These are phyloP conservation scores for Scheffersomyces coipomensis DNA, from an alignment of 805 yeast genomes.

Conservation along the genomic window DNA sequence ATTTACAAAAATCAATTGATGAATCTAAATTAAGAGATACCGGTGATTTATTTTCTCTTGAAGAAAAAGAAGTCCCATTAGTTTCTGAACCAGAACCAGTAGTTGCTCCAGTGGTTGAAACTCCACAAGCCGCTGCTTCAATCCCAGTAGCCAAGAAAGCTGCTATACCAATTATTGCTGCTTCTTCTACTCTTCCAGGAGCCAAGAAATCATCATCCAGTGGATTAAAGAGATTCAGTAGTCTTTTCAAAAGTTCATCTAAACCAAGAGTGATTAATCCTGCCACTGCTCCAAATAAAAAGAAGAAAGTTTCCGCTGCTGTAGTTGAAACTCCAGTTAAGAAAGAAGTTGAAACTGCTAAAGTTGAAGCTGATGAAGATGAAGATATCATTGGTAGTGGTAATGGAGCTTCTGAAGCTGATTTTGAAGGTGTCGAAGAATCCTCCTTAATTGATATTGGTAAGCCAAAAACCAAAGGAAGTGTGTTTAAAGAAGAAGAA, in stretches of 20 bases:
- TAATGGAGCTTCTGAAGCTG: not conserved
- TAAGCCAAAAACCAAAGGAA: conserved; percentile 29
- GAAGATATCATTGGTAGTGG: not conserved
- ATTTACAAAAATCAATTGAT: conserved; percentile 38
- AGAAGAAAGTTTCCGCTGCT: conserved; percentile 2
- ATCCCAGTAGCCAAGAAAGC: conserved; percentile 1
- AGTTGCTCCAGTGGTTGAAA: conserved; percentile 6
- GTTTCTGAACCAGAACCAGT: conserved; percentile 9
- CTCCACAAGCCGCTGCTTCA: conserved; percentile 2
- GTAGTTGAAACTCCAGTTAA: not conserved
- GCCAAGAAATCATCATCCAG: conserved; percentile 9
- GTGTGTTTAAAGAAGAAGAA: conserved; percentile 39
- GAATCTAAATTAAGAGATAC: conserved; percentile 37
- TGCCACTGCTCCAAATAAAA: conserved; percentile 2
- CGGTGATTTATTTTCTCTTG: conserved; percentile 36
- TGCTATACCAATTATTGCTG: not conserved
- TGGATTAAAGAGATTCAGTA: conserved; percentile 14
- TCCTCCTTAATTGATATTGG: conserved; percentile 8
- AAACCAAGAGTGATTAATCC: not conserved
- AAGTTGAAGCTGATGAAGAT: conserved; percentile 1
- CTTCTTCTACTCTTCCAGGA: conserved; percentile 1
- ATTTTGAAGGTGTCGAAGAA: not conserved
- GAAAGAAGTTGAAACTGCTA: conserved; percentile 1
- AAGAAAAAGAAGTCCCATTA: conserved; percentile 18
- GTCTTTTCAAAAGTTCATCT: conserved; percentile 10